Percentiles rank a stretch among this genome's conserved stretches.
Evolutionary conservation across 1,284 basidiomycete genomes (phyloP).

Genomic region (Mycena citricolor): DNA sequence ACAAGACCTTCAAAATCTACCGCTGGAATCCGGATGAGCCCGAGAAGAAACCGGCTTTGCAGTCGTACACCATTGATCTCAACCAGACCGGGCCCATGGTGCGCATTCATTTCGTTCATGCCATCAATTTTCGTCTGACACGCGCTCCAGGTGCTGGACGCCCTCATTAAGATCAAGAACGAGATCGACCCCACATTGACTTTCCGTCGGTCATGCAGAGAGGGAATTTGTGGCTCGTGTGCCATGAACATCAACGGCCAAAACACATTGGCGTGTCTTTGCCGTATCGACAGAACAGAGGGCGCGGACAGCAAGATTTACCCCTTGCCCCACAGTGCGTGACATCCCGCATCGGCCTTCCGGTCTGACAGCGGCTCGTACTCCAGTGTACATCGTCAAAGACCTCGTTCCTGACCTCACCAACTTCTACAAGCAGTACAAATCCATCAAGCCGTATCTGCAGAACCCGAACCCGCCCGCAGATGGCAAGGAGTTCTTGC

Average conservation of each 20-base stretch:
- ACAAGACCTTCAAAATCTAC: constrained; percentile 96
- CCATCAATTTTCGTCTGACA: neutral
- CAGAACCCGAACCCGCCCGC: constrained; percentile 90
- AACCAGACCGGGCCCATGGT: constrained; percentile 98
- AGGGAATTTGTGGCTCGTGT: constrained; percentile 98
- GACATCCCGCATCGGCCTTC: neutral
- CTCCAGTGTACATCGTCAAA: constrained; percentile 96
- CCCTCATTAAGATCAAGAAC: constrained; percentile 99
- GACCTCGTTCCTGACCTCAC: constrained; percentile 92
- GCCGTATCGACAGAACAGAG: constrained; percentile 84
- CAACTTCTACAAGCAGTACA: constrained; percentile 99
- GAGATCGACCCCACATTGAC: constrained; percentile 96
- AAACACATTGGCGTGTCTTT: constrained; percentile 97
- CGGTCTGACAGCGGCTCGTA: constrained; percentile 1
- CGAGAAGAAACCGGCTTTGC: constrained; percentile 86
- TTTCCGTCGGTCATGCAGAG: constrained; percentile 94
- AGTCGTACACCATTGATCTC: constrained; percentile 92
- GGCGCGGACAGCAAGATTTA: constrained; percentile 88
- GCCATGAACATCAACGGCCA: constrained; percentile 99
- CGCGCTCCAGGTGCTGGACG: constrained; percentile 73
- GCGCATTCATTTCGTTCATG: constrained; percentile 25
- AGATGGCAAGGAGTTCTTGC: constrained; percentile 76
- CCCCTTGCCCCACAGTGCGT: constrained; percentile 95
- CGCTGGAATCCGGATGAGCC: constrained; percentile 98
- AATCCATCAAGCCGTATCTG: constrained; percentile 95